These are phyloP conservation scores for Corymbia citriodora DNA, from an alignment of 441 rosid genomes.

Conservation along the genomic window DNA sequence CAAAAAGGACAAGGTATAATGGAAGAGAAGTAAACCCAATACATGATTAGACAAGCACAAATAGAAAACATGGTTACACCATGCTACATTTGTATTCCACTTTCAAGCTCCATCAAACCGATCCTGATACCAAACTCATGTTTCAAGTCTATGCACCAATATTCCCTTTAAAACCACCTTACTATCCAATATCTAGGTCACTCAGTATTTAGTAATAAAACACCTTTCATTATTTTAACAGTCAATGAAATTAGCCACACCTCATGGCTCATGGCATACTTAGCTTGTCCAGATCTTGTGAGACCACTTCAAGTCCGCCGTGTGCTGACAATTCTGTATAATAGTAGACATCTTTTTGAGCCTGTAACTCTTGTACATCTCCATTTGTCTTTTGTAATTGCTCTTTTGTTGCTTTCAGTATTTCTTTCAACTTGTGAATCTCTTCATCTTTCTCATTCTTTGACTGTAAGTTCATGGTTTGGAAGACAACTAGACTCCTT, in stretches of 20 bases:
- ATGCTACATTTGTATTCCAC: neutral
- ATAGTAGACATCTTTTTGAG: neutral
- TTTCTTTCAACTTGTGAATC: neutral
- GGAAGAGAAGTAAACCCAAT: neutral
- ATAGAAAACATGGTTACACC: neutral
- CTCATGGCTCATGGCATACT: neutral
- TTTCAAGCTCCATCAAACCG: neutral
- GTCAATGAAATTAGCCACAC: too few species aligned
- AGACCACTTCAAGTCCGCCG: neutral
- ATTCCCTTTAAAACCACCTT: neutral
- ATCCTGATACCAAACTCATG: neutral
- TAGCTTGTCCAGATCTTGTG: neutral
- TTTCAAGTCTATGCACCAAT: neutral
- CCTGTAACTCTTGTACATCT: neutral
- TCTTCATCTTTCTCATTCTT: neutral
- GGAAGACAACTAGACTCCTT: too few species aligned
- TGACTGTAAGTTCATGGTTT: too few species aligned
- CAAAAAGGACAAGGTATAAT: neutral
- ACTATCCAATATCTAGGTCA: neutral
- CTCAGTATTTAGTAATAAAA: neutral
- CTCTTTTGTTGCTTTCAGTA: neutral
- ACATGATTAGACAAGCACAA: neutral
- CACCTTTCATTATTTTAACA: neutral
- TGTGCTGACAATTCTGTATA: neutral
- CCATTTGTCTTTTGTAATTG: neutral